Conservation (phyloP, 176 grass and related monocot genomes). For the Ensete glaucum region DNA sequence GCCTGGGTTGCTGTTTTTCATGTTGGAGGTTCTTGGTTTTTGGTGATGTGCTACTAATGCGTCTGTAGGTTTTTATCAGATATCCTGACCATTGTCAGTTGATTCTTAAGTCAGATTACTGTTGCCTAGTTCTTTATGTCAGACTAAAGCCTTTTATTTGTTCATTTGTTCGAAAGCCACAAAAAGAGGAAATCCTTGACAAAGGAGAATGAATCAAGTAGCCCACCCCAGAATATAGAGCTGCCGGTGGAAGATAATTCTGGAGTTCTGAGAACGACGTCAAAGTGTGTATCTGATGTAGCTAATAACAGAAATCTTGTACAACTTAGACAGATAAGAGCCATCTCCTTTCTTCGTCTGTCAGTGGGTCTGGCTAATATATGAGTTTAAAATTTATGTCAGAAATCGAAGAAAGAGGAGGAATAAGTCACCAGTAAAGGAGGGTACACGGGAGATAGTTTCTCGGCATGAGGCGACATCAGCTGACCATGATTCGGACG, state of each 20-base stretch:
- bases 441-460: slow-evolving; percentile 12
- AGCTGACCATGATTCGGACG: slow-evolving; percentile 35
- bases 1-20: no score
- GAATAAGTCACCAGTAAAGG: slow-evolving; percentile 17
- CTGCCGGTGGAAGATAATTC: neutral
- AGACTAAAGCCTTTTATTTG: neutral
- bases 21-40: no score
- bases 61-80: neutral
- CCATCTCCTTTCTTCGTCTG: neutral
- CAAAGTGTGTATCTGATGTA: neutral
- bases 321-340: no score
- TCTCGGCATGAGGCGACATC: slow-evolving; percentile 34
- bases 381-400: neutral
- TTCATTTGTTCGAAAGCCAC: slow-evolving; percentile 19
- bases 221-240: neutral
- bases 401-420: neutral
- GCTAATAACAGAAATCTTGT: neutral
- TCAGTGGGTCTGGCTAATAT: neutral
- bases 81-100: neutral
- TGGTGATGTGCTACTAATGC: neutral
- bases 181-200: slow-evolving; percentile 22
- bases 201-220: neutral
- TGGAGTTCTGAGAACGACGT: neutral
- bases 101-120: no score
- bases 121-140: neutral